Evolutionary conservation across 2,329 filamentous ascomycete genomes (phyloP), one percentile per base, ranked within the genome.

Genomic region (Aspergillus bombycis): DNA sequence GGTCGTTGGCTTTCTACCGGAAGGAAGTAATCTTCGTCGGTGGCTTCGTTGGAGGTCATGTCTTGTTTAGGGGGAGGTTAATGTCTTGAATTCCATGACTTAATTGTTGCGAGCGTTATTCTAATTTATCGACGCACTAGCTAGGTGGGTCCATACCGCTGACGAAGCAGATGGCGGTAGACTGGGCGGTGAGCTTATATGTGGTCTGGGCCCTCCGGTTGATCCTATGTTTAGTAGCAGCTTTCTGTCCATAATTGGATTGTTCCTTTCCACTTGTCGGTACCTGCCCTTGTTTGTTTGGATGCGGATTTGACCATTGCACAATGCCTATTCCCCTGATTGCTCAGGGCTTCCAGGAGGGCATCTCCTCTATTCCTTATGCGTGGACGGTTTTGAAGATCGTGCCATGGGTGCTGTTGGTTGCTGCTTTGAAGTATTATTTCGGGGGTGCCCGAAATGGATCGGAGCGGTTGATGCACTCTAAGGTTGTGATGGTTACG

Each of bases 401-500:
- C n/a, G 69, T 83, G 32, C 83, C 84, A 66, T 84, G 81, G 73
- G 68, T 88, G 43, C 75, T 80, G 19, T 62, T 87, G 10, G 67
- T 91, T 30, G 83, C 81, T 63, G 73, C 85, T 61, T 72, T 90
- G 67, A 98, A 97, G 83, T 83, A 84, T 72, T 97, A 91, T 81
- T 91, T 90, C 72, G 87, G 88, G 67, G 96, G 95, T 69, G 86
- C 89, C 14, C 81, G 79, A 69, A 97, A 95, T 78, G 80, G 79
- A 48, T 86, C 91, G 30, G 93, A 97, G 75, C 86, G 92, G 63
- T 85, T 91, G 61, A 93, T 99, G 89, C 93, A 97, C 78, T 93
- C 93, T 55, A 96, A 96, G 75, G 93, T 99, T 56, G 85, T 97
- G 52, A 89, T 99, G 84, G 87, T 99, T 58, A 99, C 95, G 21